A percentile compares a stretch with the other conserved stretches of the same genome.
Conservation (phyloP, 495 filamentous ascomycete species). For the Aspergillus asperescens region DNA sequence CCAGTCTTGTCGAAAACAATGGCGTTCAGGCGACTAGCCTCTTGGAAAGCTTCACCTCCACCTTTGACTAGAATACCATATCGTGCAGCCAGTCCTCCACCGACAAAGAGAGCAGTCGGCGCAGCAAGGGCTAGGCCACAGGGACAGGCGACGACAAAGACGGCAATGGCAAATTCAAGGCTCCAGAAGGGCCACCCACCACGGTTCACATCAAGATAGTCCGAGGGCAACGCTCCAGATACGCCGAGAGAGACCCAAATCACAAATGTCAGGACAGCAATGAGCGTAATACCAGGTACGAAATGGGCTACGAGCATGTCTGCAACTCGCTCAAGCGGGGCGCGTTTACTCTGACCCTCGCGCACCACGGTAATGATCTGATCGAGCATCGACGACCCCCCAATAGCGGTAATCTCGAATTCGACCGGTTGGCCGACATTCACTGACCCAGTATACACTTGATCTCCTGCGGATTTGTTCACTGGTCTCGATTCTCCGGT, state of each 20-base stretch:
- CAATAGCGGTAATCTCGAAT: constrained; percentile 61
- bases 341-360: constrained; percentile 82
- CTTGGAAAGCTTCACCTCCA: constrained; percentile 94
- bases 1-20: constrained; percentile 97
- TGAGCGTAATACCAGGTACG: constrained; percentile 74
- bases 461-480: constrained; percentile 62
- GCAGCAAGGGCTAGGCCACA: constrained; percentile 90
- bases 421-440: constrained; percentile 70
- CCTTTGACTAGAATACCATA: constrained; percentile 89
- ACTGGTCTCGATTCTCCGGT: constrained; percentile 83
- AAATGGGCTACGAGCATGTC: constrained; percentile 84
- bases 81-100: constrained; percentile 79
- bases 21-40: constrained; percentile 77
- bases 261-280: constrained; percentile 78
- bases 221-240: constrained; percentile 57
- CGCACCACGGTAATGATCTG: constrained; percentile 85
- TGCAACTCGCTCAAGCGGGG: constrained; percentile 80
- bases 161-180: constrained; percentile 86
- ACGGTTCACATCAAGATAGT: constrained; percentile 59
- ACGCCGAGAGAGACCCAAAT: constrained; percentile 75
- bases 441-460: constrained; percentile 80
- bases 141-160: constrained; percentile 93
- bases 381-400: constrained; percentile 84
- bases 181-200: constrained; percentile 86
- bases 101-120: constrained; percentile 90